These are phyloP conservation scores for Eimeria mitis DNA, from an alignment of 169 alveolate genomes.

Conservation along the genomic window DNA sequence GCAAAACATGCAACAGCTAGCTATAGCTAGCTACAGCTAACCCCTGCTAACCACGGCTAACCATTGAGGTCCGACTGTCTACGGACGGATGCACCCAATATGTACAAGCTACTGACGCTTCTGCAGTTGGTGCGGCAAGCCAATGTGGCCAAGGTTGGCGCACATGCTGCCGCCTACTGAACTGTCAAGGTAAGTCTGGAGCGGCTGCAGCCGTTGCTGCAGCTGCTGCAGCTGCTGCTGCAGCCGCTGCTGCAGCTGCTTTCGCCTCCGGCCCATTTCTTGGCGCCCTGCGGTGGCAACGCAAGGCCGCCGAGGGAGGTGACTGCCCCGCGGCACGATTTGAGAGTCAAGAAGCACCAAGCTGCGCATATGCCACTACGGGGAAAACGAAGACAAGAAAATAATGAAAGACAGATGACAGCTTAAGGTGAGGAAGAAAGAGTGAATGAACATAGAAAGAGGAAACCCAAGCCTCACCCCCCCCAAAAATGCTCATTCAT, in stretches of 20 bases:
- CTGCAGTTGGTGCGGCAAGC: background rate
- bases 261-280: background rate
- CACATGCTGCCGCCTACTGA: background rate
- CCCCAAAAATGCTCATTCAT: background rate
- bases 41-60: background rate
- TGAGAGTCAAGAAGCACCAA: background rate
- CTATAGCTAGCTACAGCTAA: background rate
- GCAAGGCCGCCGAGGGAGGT: background rate
- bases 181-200: background rate
- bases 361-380: background rate
- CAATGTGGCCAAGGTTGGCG: background rate
- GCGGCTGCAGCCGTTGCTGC: constrained; percentile 15
- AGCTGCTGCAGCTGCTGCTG: background rate
- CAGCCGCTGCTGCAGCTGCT: constrained; percentile 20
- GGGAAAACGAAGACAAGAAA: background rate
- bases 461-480: background rate
- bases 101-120: constrained; percentile 4
- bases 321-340: background rate
- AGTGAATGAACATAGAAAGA: background rate
- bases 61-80: background rate
- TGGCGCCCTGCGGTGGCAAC: background rate
- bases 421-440: background rate
- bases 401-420: background rate
- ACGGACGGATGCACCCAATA: background rate
- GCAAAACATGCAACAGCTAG: background rate